These are phyloP conservation scores for Draba incana DNA, from an alignment of 345 rosid species.

Conservation along the genomic window DNA sequence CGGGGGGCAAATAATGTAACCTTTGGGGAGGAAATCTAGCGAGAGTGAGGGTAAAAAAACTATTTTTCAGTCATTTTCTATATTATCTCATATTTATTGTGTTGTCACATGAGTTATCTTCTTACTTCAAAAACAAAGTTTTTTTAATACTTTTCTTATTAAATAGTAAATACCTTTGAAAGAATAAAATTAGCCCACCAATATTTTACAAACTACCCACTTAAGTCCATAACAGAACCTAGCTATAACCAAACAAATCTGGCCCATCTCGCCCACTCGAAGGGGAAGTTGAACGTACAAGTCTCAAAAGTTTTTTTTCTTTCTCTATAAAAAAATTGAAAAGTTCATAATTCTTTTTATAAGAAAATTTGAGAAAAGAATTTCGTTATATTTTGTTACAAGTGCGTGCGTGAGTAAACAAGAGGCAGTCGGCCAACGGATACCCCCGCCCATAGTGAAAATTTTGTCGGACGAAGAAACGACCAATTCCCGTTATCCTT, in stretches of 20 bases:
- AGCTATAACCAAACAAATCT: background rate
- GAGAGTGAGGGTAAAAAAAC: background rate
- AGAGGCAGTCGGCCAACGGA: conserved; percentile 13
- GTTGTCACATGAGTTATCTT: background rate
- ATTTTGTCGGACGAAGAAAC: conserved; percentile 1
- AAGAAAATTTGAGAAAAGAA: no score
- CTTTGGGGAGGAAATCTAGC: background rate
- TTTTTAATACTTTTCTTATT: background rate
- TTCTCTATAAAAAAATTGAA: no score
- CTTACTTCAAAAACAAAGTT: background rate
- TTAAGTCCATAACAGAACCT: background rate
- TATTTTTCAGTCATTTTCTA: background rate
- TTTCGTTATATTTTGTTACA: no score
- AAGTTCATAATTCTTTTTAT: no score
- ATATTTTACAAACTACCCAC: background rate
- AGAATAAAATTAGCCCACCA: background rate
- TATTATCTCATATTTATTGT: background rate
- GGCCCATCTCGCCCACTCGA: background rate
- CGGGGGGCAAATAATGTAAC: background rate
- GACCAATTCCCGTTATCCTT: conserved; percentile 6
- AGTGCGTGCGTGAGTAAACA: no score
- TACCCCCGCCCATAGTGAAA: conserved; percentile 28
- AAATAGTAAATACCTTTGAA: background rate
- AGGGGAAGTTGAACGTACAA: no score
- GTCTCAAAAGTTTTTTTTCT: no score